phyloP scores from a whole-genome alignment of 2,329 filamentous ascomycete genomes.

The Fusarium sp. region DNA sequence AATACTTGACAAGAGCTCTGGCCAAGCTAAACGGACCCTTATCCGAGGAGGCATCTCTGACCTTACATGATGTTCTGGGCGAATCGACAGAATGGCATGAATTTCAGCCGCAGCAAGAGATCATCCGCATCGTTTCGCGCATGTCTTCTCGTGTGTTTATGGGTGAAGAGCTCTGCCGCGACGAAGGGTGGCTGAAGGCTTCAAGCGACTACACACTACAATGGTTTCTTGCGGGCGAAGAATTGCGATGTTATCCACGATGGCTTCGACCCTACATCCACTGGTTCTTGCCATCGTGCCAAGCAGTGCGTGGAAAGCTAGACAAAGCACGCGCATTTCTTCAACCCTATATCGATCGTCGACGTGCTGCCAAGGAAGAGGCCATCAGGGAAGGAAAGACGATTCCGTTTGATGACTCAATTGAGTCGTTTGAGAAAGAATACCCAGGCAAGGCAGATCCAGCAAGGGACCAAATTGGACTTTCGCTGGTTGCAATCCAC shows the following conservation, averaged over 20 bases:
- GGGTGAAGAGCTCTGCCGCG: conserved; percentile 53
- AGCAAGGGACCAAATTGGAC: conserved; percentile 28
- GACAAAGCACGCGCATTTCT: conserved; percentile 44
- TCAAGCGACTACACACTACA: conserved; percentile 59
- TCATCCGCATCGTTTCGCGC: background rate
- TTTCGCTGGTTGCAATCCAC: conserved; percentile 63
- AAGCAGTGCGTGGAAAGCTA: conserved; percentile 48
- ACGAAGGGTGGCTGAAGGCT: conserved; percentile 58
- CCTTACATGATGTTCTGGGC: background rate
- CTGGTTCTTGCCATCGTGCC: conserved; percentile 52
- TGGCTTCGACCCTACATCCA: conserved; percentile 59
- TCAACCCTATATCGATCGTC: background rate
- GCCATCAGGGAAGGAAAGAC: background rate
- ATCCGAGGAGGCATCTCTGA: background rate
- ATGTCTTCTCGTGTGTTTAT: conserved; percentile 53
- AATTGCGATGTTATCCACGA: conserved; percentile 55
- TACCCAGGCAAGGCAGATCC: conserved; percentile 45
- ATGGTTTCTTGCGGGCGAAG: conserved; percentile 44
- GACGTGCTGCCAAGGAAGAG: conserved; percentile 50
- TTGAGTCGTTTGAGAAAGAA: conserved; percentile 65
- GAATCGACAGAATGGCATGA: conserved; percentile 11
- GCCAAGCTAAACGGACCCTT: background rate
- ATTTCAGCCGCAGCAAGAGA: background rate
- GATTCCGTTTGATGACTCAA: conserved; percentile 53
- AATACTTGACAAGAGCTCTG: background rate